These are phyloP conservation scores for Papilionanthe hybrid DNA, from an alignment of 116 monocot species.

Conservation along the genomic window DNA sequence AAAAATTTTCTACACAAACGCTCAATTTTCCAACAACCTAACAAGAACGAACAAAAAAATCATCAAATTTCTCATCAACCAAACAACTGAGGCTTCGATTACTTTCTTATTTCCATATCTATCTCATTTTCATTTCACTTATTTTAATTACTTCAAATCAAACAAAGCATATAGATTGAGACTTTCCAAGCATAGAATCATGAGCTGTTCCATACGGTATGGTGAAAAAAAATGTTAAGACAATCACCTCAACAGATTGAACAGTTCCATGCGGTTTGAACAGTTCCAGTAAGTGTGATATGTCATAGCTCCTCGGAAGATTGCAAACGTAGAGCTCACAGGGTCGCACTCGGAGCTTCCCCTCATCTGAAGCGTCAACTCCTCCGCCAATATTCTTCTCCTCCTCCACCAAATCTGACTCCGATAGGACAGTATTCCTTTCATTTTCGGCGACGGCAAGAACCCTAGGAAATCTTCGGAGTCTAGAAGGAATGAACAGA, in stretches of 20 bases:
- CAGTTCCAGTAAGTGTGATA: conserved; percentile 50
- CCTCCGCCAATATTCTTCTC: conserved; percentile 10
- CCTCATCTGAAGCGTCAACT: conserved; percentile 8
- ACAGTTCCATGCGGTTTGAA: conserved; percentile 62
- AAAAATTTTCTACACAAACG: too few species aligned
- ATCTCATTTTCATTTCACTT: too few species aligned
- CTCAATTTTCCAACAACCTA: too few species aligned
- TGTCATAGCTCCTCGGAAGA: conserved; percentile 66
- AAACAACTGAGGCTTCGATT: too few species aligned
- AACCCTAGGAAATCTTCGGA: neutral
- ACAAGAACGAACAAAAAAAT: too few species aligned
- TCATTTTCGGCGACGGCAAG: conserved; percentile 9
- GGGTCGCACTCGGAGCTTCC: conserved; percentile 17
- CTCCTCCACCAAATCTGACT: neutral
- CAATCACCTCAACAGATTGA: conserved; percentile 59
- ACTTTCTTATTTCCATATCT: too few species aligned
- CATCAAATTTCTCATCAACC: too few species aligned
- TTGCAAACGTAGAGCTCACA: conserved; percentile 82
- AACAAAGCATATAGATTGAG: too few species aligned
- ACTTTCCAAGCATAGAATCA: too few species aligned
- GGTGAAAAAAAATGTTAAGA: too few species aligned
- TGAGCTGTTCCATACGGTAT: too few species aligned
- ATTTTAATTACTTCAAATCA: too few species aligned
- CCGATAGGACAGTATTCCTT: neutral
- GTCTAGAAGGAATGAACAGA: neutral